Base-by-base conservation (phyloP, 768 basidiomycete genomes). In the Trametes maxima region DNA sequence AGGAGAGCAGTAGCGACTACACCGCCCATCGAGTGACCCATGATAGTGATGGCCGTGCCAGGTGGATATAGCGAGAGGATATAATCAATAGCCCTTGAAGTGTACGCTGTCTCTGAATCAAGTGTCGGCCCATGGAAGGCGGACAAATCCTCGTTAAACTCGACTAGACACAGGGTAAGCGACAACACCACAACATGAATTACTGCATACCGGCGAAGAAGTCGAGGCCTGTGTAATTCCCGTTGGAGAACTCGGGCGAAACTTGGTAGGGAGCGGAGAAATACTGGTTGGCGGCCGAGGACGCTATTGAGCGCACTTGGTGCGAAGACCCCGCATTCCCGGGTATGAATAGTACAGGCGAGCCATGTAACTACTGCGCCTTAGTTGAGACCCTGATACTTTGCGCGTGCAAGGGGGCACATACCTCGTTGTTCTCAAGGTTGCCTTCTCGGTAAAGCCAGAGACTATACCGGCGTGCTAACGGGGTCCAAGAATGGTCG, bases 1-100 rank as follows among this genome's bases (percentile, higher is more conserved):
- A 95, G 83, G 14, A 95, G 79, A 5, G 90, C 86, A 0, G 87
- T 85, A 10, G 92, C 94, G 5, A 96, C 94, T 48, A 96, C 77
- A 11, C 97, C 97, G 22, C 97, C 97, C 97, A 99, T 99, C 12
- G 95, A 98, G 72, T 98, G 96, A 2, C 91, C 97, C 72, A 98
- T 77, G 59, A 98, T 70, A 48, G 90, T 83, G 56, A 98, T 84
- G 37, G 76, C 68, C 2, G 90, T 87, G 54, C 81, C 71, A 16
- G 59, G 47, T 2, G 85, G 83, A 72, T 98, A 97, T 25, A 85
- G 77, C 0, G 89, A 87, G 40, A 95, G 82, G 63, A 98, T 90
- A 69, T 90, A 92, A 8, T 78, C 74, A 59, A 97, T 85, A 14
- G 89, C 88, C 44, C 80, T 77, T 36, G 83, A 76, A 13, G 92